phyloP scores from a whole-genome alignment of 2,329 filamentous ascomycete genomes.

The Monosporascus sp. region DNA sequence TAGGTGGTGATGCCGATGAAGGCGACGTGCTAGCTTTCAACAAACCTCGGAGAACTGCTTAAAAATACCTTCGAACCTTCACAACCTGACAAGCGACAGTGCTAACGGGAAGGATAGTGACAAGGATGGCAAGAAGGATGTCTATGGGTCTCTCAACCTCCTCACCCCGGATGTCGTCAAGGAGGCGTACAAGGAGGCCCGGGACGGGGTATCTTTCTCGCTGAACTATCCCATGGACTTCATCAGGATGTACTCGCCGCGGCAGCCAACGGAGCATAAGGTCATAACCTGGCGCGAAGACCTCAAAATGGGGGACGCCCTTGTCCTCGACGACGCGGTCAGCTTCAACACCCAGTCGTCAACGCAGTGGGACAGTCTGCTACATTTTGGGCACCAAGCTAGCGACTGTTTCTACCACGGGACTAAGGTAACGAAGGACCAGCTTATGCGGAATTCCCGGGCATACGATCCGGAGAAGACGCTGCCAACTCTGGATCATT shows the following conservation, averaged over 20 bases:
- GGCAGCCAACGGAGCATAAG: conserved; percentile 1
- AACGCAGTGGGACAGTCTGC: conserved; percentile 8
- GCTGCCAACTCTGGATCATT: conserved; percentile 5
- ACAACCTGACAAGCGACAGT: no score
- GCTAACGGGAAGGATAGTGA: not conserved
- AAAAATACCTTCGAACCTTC: no score
- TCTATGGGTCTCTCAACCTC: conserved; percentile 6
- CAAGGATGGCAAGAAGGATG: conserved; percentile 6
- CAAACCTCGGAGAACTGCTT: not conserved
- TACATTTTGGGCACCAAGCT: conserved; percentile 5
- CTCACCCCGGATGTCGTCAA: conserved; percentile 1
- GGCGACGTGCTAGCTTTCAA: not conserved
- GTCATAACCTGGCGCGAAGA: conserved; percentile 6
- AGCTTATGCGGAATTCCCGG: not conserved
- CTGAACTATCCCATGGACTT: conserved; percentile 6
- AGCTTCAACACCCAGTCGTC: conserved; percentile 9
- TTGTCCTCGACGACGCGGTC: conserved; percentile 5
- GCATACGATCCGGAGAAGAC: conserved; percentile 1
- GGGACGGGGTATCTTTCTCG: conserved; percentile 5
- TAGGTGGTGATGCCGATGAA: not conserved
- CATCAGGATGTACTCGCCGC: conserved; percentile 1
- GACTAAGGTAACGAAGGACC: not conserved
- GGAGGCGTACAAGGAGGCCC: conserved; percentile 5
- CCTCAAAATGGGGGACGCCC: not conserved
- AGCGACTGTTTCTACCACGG: conserved; percentile 3